These are phyloP conservation scores for Eragrostis tef DNA, from an alignment of 202 grass and related monocot species.

Conservation along the genomic window DNA sequence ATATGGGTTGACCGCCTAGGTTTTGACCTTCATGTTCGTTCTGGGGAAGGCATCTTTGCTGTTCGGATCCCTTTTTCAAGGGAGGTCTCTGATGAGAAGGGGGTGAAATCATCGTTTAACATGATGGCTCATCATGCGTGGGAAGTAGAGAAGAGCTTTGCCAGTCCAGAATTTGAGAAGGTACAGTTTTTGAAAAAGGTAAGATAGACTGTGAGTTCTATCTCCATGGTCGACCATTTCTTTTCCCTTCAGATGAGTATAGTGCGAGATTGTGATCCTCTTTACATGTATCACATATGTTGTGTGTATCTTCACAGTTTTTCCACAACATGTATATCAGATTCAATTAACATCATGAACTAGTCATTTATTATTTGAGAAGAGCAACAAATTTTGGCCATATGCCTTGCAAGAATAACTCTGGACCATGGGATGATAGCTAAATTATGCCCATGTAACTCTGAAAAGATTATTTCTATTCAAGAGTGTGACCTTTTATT, in stretches of 20 bases:
- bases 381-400: constrained; percentile 3
- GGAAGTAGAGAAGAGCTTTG: constrained; percentile 86
- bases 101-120: constrained; percentile 90
- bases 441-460: constrained; percentile 13
- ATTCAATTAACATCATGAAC: constrained; percentile 16
- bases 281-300: constrained; percentile 20
- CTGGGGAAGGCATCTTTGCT: constrained; percentile 61
- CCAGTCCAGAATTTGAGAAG: constrained; percentile 76
- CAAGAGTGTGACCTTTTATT: not conserved
- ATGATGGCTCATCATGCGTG: constrained; percentile 97
- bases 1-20: constrained; percentile 93
- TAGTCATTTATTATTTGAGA: constrained; percentile 16
- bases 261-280: constrained; percentile 17
- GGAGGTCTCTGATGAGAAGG: constrained; percentile 85
- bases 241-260: constrained; percentile 49
- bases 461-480: not conserved
- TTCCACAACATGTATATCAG: constrained; percentile 26
- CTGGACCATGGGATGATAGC: not conserved
- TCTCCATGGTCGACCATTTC: constrained; percentile 32
- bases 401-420: constrained; percentile 12
- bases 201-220: constrained; percentile 55
- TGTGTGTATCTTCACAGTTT: constrained; percentile 20
- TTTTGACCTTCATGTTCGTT: constrained; percentile 83
- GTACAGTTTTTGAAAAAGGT: constrained; percentile 73
- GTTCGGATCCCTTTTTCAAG: constrained; percentile 82